Conservation (phyloP, 2,329 filamentous ascomycete genomes). For the Aspergillaceae sp. region DNA sequence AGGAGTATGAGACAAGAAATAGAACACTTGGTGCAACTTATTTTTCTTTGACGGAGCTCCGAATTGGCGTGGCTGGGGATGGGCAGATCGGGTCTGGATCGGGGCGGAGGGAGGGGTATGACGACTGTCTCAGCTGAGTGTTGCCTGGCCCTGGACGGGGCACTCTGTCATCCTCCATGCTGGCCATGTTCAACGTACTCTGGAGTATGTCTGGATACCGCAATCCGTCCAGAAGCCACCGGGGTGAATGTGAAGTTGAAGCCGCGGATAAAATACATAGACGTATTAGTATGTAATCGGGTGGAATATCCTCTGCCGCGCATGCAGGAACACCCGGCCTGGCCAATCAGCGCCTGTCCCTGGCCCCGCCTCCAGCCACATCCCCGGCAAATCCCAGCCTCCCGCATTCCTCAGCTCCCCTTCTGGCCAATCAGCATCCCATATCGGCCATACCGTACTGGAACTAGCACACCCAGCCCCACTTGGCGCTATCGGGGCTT, state of each 20-base stretch:
- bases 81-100: background rate
- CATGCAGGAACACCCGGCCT: constrained; percentile 1
- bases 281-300: background rate
- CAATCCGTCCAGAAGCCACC: no score
- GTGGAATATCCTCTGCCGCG: background rate
- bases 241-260: no score
- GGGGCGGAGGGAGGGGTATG: background rate
- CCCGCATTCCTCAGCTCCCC: background rate
- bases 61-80: background rate
- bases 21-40: background rate
- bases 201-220: no score
- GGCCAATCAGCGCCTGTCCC: background rate
- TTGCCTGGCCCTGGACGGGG: background rate
- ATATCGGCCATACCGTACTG: background rate
- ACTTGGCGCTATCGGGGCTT: background rate
- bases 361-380: background rate
- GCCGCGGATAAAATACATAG: no score
- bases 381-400: background rate
- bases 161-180: no score
- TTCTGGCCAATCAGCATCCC: background rate
- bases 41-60: background rate
- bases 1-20: no score
- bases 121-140: background rate
- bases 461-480: background rate
- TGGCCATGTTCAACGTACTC: no score